phyloP scores from a whole-genome alignment of 1,284 basidiomycete genomes.

The Melampsora medusae region DNA sequence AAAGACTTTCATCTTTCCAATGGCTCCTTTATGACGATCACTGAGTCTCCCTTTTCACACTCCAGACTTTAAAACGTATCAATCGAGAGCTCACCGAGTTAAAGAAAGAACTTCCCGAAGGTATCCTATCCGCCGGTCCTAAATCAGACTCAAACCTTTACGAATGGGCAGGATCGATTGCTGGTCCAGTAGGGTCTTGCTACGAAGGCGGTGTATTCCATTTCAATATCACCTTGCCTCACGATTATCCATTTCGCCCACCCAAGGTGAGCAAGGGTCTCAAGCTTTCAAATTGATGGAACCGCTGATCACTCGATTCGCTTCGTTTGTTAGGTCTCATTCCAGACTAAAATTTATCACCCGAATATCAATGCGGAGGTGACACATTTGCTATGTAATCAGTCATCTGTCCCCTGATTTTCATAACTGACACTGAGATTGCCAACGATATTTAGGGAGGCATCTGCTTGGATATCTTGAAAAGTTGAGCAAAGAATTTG shows the following conservation, averaged over 20 bases:
- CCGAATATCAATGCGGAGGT: constrained; percentile 21
- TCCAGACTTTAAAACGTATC: constrained; percentile 31
- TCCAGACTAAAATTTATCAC: constrained; percentile 20
- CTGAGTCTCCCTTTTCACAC: no score
- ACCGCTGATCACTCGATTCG: neutral
- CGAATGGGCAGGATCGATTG: constrained; percentile 30
- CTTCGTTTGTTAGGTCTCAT: constrained; percentile 6
- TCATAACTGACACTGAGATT: neutral
- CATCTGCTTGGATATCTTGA: constrained; percentile 37
- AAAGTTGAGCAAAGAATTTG: neutral
- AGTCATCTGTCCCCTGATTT: neutral
- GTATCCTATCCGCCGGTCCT: constrained; percentile 20
- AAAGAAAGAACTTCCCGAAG: constrained; percentile 24
- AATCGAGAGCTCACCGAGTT: constrained; percentile 18
- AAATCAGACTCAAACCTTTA: constrained; percentile 19
- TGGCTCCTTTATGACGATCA: no score
- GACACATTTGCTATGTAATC: neutral
- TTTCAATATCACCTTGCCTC: constrained; percentile 28
- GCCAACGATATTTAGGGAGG: constrained; percentile 1
- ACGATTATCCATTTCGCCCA: constrained; percentile 39
- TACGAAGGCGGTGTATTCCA: constrained; percentile 28
- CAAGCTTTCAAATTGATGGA: neutral
- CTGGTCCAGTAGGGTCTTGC: constrained; percentile 20
- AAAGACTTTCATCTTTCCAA: no score
- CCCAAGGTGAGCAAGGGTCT: constrained; percentile 6